Conservation (phyloP, 2,329 filamentous ascomycete species). For the Curvularia sp. region DNA sequence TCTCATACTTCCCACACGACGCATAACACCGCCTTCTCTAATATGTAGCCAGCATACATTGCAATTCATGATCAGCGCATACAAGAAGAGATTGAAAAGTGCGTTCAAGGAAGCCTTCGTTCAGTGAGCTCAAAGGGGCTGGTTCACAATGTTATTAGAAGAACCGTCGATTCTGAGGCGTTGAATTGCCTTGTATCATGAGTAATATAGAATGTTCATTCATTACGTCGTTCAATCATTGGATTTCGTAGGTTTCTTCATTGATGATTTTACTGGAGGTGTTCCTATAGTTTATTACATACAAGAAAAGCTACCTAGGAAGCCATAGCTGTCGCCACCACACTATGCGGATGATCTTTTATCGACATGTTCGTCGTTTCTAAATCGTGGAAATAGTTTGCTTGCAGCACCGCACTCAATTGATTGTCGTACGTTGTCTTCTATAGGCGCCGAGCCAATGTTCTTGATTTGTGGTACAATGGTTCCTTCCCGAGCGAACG, state of each 20-base stretch:
- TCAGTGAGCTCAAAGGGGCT: not conserved
- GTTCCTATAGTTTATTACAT: not conserved
- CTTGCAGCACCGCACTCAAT: constrained; percentile 2
- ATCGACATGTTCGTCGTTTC: not conserved
- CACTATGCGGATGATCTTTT: not conserved
- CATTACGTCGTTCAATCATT: not conserved
- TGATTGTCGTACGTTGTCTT: not conserved
- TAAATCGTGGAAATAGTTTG: not conserved
- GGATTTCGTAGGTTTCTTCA: not conserved
- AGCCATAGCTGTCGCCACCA: not conserved
- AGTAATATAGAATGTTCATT: not conserved
- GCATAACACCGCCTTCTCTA: not conserved
- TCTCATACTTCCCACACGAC: not conserved
- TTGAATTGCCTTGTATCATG: not conserved
- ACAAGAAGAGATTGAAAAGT: not conserved
- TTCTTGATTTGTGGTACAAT: constrained; percentile 10
- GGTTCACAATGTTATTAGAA: not conserved
- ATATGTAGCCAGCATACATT: not conserved
- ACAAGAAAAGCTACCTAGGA: not conserved
- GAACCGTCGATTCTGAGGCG: not conserved
- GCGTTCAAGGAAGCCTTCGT: not conserved
- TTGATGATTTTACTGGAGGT: not conserved
- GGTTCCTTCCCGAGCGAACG: constrained; percentile 11
- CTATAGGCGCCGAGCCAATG: not conserved
- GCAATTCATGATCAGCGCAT: not conserved